Conservation (phyloP, 108 stramenopile genomes). For the Cyclotella cryptica region DNA sequence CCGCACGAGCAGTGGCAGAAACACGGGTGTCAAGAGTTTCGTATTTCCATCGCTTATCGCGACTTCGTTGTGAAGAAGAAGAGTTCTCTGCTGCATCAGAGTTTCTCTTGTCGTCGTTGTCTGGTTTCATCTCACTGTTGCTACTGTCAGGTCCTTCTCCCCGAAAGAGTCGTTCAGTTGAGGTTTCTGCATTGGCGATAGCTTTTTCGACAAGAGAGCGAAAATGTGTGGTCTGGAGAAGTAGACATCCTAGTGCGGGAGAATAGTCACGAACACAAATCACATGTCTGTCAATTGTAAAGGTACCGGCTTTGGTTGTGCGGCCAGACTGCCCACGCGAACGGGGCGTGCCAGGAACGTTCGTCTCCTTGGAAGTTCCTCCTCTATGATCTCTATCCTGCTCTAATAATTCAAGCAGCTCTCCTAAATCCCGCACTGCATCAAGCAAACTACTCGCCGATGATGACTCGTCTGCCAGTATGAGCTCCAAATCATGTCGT, state of each 20-base stretch:
- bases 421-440: slow-evolving; percentile 83
- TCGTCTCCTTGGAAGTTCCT: slow-evolving; percentile 7
- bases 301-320: slow-evolving; percentile 51
- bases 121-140: slow-evolving; percentile 12
- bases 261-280: slow-evolving; percentile 82
- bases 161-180: slow-evolving; percentile 62
- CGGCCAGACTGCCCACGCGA: slow-evolving; percentile 20
- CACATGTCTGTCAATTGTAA: slow-evolving; percentile 65
- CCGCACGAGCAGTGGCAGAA: slow-evolving; percentile 73
- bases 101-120: slow-evolving; percentile 6
- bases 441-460: slow-evolving; percentile 70
- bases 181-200: slow-evolving; percentile 65
- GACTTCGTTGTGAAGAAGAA: slow-evolving; percentile 45
- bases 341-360: slow-evolving; percentile 26
- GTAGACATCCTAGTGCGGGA: slow-evolving; percentile 81
- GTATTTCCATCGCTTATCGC: slow-evolving; percentile 87
- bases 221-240: slow-evolving; percentile 85
- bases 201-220: slow-evolving; percentile 65
- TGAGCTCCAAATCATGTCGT: slow-evolving; percentile 73
- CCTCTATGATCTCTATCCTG: slow-evolving; percentile 62
- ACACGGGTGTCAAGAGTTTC: slow-evolving; percentile 85
- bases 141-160: slow-evolving; percentile 63
- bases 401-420: slow-evolving; percentile 73
- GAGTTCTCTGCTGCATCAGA: slow-evolving; percentile 37
- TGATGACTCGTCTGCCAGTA: slow-evolving; percentile 80